Evolutionary conservation across 129 eudicot species (phyloP), one percentile per base, ranked within the genome.

Genomic region (carrot (Daucus carota)): DNA sequence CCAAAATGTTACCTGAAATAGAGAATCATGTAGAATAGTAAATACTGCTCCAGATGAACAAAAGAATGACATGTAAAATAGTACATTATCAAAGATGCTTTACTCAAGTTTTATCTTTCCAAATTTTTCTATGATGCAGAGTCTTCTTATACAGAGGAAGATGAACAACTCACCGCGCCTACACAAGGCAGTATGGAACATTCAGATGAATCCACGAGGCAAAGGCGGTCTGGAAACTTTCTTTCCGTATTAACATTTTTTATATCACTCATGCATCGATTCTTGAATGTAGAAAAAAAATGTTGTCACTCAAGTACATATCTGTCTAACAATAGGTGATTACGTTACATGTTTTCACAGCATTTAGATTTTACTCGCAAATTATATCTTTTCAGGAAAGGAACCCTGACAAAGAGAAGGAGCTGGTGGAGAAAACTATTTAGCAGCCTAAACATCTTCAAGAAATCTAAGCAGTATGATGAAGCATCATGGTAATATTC

Each of bases 401-500:
- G 20, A 40, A 71, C 29, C 74, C 42, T 28, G 36, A 26, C 34
- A 10, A 14, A 52, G 5, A 29, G 34, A 71, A 71, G n/a, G 54
- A 42, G 38, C 5, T 42, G 74, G 74, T 42, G 74, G 74, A 71
- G 36, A 42, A 71, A 24, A 42, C 15, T 71, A n/a, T 71, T 46
- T 31, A 71, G 52, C 29, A 71, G 74, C 74, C 38, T 71, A 15
- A 71, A 41, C 52, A 40, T 70, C 43, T n/a, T 70, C 50, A 24
- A 70, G 32, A 70, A 42, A 36, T 13, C 3, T 41, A 71, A 71
- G 29, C 32, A 71, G 2, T 71, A 11, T n/a, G 52, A n/a, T 41
- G 20, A 5, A n/a, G 14, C 50, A 41, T n/a, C 74, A 12, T 42
- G 34, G 54, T 71, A 41, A 71, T 54, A 50, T 22, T 22, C 29